Evolutionary conservation across 768 basidiomycete genomes (phyloP).

Genomic region (Gloeophyllum trabeum): DNA sequence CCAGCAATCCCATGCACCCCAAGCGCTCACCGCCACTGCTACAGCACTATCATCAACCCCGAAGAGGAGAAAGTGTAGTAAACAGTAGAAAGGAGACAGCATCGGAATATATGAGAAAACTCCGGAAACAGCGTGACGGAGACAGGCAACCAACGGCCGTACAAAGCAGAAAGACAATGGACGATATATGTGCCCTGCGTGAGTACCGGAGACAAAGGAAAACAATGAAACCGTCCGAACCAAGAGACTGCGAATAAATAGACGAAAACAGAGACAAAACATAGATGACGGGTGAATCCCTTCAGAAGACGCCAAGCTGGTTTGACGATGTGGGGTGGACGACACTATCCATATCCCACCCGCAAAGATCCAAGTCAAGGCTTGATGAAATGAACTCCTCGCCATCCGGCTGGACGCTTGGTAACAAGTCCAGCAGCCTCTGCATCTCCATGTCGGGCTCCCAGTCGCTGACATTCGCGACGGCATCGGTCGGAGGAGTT

Average conservation of each 20-base stretch:
- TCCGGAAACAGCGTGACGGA: background rate
- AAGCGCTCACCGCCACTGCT: slow-evolving; percentile 35
- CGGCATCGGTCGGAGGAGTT: slow-evolving; percentile 12
- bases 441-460: slow-evolving; percentile 39
- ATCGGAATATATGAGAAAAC: slow-evolving; percentile 8
- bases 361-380: slow-evolving; percentile 19
- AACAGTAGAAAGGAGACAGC: slow-evolving; percentile 20
- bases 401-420: slow-evolving; percentile 19
- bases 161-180: background rate
- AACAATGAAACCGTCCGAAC: slow-evolving; percentile 8
- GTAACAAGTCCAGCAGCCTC: slow-evolving; percentile 45
- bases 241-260: slow-evolving; percentile 3
- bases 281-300: slow-evolving; percentile 2
- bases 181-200: background rate
- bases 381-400: slow-evolving; percentile 15
- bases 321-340: slow-evolving; percentile 9
- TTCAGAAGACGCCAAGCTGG: slow-evolving; percentile 10
- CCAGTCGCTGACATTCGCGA: slow-evolving; percentile 9
- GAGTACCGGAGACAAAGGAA: slow-evolving; percentile 10
- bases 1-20: too few relatives aligned
- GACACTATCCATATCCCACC: slow-evolving; percentile 12
- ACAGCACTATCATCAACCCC: slow-evolving; percentile 31
- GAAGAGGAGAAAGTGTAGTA: slow-evolving; percentile 27
- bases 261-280: slow-evolving; percentile 9
- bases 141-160: background rate